Evolutionary conservation across 148 eudicot genomes (phyloP).

Genomic region (Rhododendron griersonianum): DNA sequence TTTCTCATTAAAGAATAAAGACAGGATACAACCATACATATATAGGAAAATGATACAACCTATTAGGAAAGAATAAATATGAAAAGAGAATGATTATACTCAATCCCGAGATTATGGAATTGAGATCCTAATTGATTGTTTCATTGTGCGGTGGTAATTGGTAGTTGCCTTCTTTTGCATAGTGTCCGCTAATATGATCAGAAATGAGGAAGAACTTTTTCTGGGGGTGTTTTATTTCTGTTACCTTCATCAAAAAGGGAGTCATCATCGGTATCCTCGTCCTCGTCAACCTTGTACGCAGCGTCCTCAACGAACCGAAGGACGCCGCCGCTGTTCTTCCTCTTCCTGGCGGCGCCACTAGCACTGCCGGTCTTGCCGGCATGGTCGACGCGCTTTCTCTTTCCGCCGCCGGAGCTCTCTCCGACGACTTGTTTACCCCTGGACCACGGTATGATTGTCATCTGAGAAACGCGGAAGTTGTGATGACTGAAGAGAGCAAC

Average conservation of each 20-base stretch:
- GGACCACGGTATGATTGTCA: conserved; percentile 32
- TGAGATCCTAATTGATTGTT: too few species aligned
- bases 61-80: too few species aligned
- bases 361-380: conserved; percentile 22
- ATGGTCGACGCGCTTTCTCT: conserved; percentile 23
- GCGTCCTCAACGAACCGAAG: conserved; percentile 61
- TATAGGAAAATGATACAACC: too few species aligned
- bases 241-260: conserved; percentile 26
- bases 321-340: conserved; percentile 37
- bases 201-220: not conserved
- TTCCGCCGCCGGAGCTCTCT: conserved; percentile 20
- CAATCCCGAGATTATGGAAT: too few species aligned
- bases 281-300: conserved; percentile 44
- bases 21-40: too few species aligned
- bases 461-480: not conserved
- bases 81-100: too few species aligned
- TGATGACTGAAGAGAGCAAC: not conserved
- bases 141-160: too few species aligned
- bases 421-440: conserved; percentile 51
- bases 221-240: not conserved
- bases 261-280: conserved; percentile 18
- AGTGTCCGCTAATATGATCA: too few species aligned
- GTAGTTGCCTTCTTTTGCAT: too few species aligned
- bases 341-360: conserved; percentile 12
- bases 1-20: too few species aligned